Percentiles rank a stretch among this genome's conserved stretches.
phyloP scores from a whole-genome alignment of 208 protist genomes.

The Trypanosoma mega region DNA sequence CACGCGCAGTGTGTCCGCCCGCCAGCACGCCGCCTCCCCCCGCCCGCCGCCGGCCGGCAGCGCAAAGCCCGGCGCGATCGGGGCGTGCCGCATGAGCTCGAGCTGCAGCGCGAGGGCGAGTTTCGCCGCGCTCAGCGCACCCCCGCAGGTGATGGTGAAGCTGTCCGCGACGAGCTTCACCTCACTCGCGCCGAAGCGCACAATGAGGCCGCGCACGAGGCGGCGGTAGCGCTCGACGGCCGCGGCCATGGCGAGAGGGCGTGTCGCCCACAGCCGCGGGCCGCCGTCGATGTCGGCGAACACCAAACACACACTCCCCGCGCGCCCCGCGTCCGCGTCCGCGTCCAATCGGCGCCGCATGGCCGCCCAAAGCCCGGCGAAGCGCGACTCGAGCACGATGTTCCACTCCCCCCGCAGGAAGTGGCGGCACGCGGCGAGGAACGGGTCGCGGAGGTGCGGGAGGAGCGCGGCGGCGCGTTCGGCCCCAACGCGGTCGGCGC shows the following conservation, averaged over 20 bases:
- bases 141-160: slow-evolving; percentile 81
- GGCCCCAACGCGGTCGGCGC: slow-evolving; percentile 54
- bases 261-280: slow-evolving; percentile 72
- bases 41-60: slow-evolving; percentile 64
- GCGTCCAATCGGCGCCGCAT: slow-evolving; percentile 51
- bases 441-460: slow-evolving; percentile 52
- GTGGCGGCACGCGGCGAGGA: slow-evolving; percentile 67
- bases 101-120: slow-evolving; percentile 72
- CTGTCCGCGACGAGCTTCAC: slow-evolving; percentile 83
- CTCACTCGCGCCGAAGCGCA: slow-evolving; percentile 69
- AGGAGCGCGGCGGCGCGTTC: slow-evolving; percentile 52
- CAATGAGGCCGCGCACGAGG: slow-evolving; percentile 63
- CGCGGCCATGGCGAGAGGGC: slow-evolving; percentile 54
- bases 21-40: slow-evolving; percentile 40
- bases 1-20: slow-evolving; percentile 49
- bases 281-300: slow-evolving; percentile 86
- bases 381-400: slow-evolving; percentile 58
- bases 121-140: slow-evolving; percentile 61
- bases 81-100: slow-evolving; percentile 62
- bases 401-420: slow-evolving; percentile 77
- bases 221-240: slow-evolving; percentile 69
- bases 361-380: slow-evolving; percentile 45
- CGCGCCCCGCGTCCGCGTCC: slow-evolving; percentile 37
- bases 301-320: slow-evolving; percentile 48
- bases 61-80: slow-evolving; percentile 57